Evolutionary conservation across 2,329 filamentous ascomycete genomes (phyloP).

Genomic region (Aspergillus proliferans): DNA sequence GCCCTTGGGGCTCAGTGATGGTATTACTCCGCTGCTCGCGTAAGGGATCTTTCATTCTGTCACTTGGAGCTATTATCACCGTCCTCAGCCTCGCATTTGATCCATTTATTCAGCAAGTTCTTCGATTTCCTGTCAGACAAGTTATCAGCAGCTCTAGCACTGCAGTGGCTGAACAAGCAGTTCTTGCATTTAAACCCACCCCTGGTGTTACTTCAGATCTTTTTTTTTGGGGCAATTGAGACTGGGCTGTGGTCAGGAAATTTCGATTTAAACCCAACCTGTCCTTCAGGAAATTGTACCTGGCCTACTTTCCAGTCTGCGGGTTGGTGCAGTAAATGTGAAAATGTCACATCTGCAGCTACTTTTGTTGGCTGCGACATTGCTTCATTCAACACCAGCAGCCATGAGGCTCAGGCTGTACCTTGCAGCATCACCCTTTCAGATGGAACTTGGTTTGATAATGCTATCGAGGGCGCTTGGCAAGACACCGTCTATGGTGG

Average conservation of each 20-base stretch:
- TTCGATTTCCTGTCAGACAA: constrained; percentile 4
- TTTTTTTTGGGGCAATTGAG: not conserved
- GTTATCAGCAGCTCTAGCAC: not conserved
- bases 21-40: constrained; percentile 1
- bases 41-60: constrained; percentile 5
- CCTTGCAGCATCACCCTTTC: not conserved
- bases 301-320: constrained; percentile 1
- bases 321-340: constrained; percentile 1
- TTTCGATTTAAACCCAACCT: not conserved
- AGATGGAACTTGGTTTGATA: too few species aligned
- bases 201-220: too few species aligned
- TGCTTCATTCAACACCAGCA: not conserved
- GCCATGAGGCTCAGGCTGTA: not conserved
- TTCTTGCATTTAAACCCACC: too few species aligned
- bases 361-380: not conserved
- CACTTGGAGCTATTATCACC: constrained; percentile 11
- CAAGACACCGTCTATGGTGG: too few species aligned
- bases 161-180: not conserved
- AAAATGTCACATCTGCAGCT: not conserved
- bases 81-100: constrained; percentile 16
- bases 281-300: constrained; percentile 5
- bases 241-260: not conserved
- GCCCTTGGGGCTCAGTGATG: constrained; percentile 13
- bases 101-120: constrained; percentile 16
- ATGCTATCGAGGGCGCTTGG: too few species aligned